A percentile compares a stretch with the other conserved stretches of the same genome.
Conservation (phyloP, 306 rosid genomes). For the Ceratonia siliqua region DNA sequence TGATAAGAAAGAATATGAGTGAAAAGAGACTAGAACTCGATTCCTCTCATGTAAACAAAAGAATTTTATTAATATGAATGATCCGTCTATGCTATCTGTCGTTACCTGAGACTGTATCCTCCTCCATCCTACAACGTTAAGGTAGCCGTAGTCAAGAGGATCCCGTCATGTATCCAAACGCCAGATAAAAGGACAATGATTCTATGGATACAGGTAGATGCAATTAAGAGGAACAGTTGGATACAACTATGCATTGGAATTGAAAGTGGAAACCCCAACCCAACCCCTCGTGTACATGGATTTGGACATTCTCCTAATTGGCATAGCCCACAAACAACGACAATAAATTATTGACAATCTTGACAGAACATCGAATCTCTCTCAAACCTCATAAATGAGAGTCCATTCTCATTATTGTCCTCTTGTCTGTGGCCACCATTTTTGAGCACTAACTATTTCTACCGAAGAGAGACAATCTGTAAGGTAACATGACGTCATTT, state of each 20-base stretch:
- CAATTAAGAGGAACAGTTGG: slow-evolving; percentile 41
- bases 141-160: no score
- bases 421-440: slow-evolving; percentile 24
- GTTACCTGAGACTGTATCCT: no score
- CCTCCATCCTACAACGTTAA: no score
- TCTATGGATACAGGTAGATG: background rate
- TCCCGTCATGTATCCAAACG: no score
- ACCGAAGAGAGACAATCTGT: no score
- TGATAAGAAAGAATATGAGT: no score
- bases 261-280: no score
- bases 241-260: slow-evolving; percentile 43
- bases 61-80: no score
- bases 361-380: slow-evolving; percentile 38
- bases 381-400: slow-evolving; percentile 40
- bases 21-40: no score
- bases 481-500: no score
- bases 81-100: no score
- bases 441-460: background rate
- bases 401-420: slow-evolving; percentile 26
- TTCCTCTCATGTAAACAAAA: no score
- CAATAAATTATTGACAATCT: slow-evolving; percentile 23
- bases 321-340: slow-evolving; percentile 35
- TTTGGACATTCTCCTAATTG: slow-evolving; percentile 43
- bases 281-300: slow-evolving; percentile 48
- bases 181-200: background rate